Base-by-base conservation (phyloP, 306 rosid species). In the Sesbania bispinosa region DNA sequence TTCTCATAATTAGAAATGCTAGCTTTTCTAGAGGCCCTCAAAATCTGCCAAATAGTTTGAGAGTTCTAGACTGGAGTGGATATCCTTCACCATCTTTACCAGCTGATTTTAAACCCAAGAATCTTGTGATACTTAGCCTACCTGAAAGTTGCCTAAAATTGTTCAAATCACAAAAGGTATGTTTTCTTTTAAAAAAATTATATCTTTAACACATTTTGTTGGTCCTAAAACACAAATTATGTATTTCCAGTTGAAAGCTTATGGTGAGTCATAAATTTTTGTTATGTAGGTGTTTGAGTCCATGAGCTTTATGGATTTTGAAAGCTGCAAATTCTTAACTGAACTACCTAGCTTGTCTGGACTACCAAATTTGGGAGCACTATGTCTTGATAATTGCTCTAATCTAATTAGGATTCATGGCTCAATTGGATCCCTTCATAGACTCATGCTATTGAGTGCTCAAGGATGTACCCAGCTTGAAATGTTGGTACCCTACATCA, bases 51-150 rank as follows among this genome's bases (percentile, higher is more conserved):
- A 52, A 52, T 36, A 69, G 74, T 36, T 53, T 69, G 47, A 39
- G 51, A 23, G 52, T 69, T n/a, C 30, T 69, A 14, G 52, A 69
- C 32, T 69, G 63, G 74, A 8, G 27, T 24, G 52, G 52, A 36
- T 52, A 69, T 9, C 52, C 14, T 36, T 69, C 74, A 14, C n/a
- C 52, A 2, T 52, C 74, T 23, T 38, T 52, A 69, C 63, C 74
- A n/a, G 27, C 39, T 20, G 48, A 64, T 65, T 64, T 75, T 35
- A 46, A 64, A 53, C 73, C 73, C 7, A 75, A 30, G n/a, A 50
- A 53, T 29, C 10, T 53, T 35, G 9, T 15, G 2, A 29, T 64
- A 41, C 57, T 74, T 5, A 23, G 2, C 24, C 4, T 74, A 38
- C 65, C 47, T 29, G 26, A 41, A 19, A 52, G 73, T 20, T 29